Conservation (phyloP, 2,329 filamentous ascomycete species). For the Penicillium polonicum region DNA sequence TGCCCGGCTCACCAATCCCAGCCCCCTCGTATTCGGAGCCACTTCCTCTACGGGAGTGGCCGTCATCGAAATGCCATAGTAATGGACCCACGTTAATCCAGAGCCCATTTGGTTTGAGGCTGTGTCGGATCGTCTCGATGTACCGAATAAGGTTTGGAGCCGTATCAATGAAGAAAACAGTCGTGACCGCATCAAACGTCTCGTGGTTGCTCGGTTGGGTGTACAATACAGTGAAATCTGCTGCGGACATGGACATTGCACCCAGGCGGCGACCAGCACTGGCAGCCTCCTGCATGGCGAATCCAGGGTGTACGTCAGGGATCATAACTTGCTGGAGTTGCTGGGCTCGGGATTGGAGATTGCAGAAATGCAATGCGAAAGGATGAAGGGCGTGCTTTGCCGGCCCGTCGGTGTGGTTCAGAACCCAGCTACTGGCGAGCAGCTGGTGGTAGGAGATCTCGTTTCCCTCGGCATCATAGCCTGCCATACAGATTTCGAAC, state of each 20-base stretch:
- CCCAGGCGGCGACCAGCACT: conserved; percentile 47
- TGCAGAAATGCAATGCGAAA: conserved; percentile 85
- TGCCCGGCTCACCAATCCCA: conserved; percentile 85
- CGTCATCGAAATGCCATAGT: conserved; percentile 90
- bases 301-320: conserved; percentile 75
- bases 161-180: conserved; percentile 96
- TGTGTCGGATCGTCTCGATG: conserved; percentile 76
- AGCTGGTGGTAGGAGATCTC: conserved; percentile 97
- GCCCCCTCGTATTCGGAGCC: conserved; percentile 26
- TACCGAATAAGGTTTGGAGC: conserved; percentile 91
- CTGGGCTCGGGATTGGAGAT: conserved; percentile 69
- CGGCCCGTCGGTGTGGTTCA: conserved; percentile 55
- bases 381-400: conserved; percentile 74
- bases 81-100: conserved; percentile 90
- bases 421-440: conserved; percentile 68
- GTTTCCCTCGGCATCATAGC: conserved; percentile 80
- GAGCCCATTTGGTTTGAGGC: conserved; percentile 72
- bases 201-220: conserved; percentile 59
- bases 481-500: conserved; percentile 74
- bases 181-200: conserved; percentile 76
- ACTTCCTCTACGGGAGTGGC: conserved; percentile 25
- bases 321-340: conserved; percentile 73
- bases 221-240: conserved; percentile 90
- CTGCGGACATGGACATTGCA: conserved; percentile 87
- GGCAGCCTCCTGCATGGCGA: conserved; percentile 48